A percentile compares a stretch with the other conserved stretches of the same genome.
phyloP scores from a whole-genome alignment of 106 monocot species.

The Hemerocallis citrina region DNA sequence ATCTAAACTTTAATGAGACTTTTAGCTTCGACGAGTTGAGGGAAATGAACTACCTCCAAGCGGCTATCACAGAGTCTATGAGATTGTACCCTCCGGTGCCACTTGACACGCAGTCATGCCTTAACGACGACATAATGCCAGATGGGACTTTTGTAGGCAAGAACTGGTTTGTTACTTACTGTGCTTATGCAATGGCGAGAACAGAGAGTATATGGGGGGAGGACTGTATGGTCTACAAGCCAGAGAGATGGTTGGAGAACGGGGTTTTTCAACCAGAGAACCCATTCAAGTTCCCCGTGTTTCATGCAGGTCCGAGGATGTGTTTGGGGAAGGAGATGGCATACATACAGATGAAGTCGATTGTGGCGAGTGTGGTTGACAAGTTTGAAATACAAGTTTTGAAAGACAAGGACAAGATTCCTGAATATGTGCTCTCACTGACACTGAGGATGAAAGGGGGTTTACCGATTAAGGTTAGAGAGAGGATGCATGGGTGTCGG shows the following conservation, averaged over 20 bases:
- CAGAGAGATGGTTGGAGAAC: constrained; percentile 22
- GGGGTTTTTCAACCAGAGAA: constrained; percentile 16
- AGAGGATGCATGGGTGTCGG: too few relatives aligned
- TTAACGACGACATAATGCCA: constrained; percentile 16
- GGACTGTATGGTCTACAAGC: constrained; percentile 7
- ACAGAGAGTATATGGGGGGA: constrained; percentile 13
- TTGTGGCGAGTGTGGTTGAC: constrained; percentile 15
- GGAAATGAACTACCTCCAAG: constrained; percentile 28
- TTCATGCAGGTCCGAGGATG: constrained; percentile 25
- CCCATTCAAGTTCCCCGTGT: constrained; percentile 15
- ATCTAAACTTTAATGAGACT: background rate
- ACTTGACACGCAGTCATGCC: background rate
- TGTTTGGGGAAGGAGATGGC: constrained; percentile 33
- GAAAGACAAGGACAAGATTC: too few relatives aligned
- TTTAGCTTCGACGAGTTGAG: constrained; percentile 11
- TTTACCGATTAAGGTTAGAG: too few relatives aligned
- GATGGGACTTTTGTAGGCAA: constrained; percentile 15
- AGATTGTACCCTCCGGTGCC: constrained; percentile 28
- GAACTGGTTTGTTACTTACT: constrained; percentile 14
- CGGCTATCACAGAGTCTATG: constrained; percentile 23
- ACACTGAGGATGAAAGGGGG: constrained; percentile 6
- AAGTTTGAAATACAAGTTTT: too few relatives aligned
- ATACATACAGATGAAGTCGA: constrained; percentile 24
- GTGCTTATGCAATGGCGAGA: constrained; percentile 21
- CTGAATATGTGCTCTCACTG: background rate